Percentiles rank a stretch among this genome's conserved stretches.
phyloP scores from a whole-genome alignment of 164 flowering plant genomes.

The Vitis rotundifolia region DNA sequence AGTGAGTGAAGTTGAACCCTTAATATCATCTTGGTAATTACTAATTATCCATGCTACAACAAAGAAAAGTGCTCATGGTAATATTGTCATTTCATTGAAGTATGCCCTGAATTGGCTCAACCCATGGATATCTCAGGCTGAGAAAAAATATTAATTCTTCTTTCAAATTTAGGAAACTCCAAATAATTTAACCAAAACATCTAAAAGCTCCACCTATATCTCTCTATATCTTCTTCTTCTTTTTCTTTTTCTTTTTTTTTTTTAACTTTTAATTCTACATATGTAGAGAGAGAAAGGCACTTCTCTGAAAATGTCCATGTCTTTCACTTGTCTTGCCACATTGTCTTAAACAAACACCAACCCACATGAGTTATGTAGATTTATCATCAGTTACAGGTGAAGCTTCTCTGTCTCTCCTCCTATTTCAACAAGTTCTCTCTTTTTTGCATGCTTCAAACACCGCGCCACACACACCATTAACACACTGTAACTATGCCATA shows the following conservation, averaged over 20 bases:
- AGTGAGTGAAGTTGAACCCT: too few relatives aligned
- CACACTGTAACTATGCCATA: slow-evolving; percentile 6
- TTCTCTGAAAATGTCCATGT: slow-evolving; percentile 14
- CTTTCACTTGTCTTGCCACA: slow-evolving; percentile 25
- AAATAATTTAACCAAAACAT: background rate
- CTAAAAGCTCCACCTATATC: background rate
- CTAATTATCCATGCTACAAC: background rate
- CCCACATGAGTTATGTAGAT: slow-evolving; percentile 10
- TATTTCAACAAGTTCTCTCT: background rate
- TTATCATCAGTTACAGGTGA: slow-evolving; percentile 4
- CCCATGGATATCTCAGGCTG: background rate
- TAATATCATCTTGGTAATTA: too few relatives aligned
- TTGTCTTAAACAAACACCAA: slow-evolving; percentile 26
- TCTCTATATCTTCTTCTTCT: background rate
- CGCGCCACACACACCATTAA: slow-evolving; percentile 10
- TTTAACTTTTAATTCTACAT: background rate
- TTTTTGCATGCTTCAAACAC: slow-evolving; percentile 20
- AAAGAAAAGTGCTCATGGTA: background rate
- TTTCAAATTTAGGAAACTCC: background rate
- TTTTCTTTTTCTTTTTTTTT: background rate
- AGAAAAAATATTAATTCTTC: background rate
- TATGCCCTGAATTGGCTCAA: background rate
- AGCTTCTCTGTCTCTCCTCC: background rate
- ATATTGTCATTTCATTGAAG: background rate
- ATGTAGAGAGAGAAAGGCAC: background rate